Evolutionary conservation across 192 early-diverging fungal species (phyloP).

Genomic region (Funneliformis mosseae): DNA sequence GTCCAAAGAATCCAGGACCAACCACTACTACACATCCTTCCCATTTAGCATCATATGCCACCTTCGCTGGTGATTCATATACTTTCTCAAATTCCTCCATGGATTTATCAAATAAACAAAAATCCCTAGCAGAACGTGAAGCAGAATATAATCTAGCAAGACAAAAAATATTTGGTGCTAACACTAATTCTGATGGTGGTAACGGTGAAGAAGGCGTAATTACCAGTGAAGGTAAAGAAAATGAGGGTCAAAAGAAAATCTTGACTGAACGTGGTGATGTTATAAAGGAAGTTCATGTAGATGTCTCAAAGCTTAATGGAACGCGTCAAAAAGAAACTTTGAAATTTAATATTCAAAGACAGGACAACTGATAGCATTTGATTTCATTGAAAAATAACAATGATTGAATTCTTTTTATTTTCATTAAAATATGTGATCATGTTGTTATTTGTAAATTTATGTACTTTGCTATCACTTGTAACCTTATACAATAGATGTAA

Average conservation of each 20-base stretch:
- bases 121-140: constrained; percentile 26
- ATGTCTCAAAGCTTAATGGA: no score
- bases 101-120: background rate
- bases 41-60: background rate
- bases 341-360: no score
- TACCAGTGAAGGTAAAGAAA: no score
- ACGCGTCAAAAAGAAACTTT: no score
- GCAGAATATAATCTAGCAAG: constrained; percentile 20
- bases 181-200: background rate
- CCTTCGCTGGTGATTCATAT: background rate
- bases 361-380: no score
- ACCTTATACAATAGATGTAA: no score
- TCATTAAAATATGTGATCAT: no score
- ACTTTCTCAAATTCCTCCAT: background rate
- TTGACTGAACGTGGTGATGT: background rate
- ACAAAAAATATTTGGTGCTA: constrained; percentile 30
- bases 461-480: no score
- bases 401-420: no score
- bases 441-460: no score
- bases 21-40: constrained; percentile 13
- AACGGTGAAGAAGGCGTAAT: background rate
- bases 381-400: no score
- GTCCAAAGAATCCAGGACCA: constrained; percentile 13
- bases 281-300: background rate
- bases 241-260: background rate